A percentile compares a stretch with the other conserved stretches of the same genome.
phyloP scores from a whole-genome alignment of 345 rosid genomes.

The Populus alba region DNA sequence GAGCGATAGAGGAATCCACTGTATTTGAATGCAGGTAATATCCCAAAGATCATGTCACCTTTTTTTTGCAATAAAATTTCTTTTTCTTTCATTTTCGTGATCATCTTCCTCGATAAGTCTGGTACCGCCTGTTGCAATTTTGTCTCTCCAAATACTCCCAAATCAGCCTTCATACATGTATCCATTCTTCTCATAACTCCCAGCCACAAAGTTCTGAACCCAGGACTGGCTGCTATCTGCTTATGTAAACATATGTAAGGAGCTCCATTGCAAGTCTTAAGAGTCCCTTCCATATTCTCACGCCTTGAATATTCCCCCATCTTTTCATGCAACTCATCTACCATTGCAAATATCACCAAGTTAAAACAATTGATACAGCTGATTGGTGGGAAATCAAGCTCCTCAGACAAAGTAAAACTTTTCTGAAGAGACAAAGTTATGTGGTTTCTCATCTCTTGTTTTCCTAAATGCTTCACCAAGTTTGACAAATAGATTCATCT shows the following conservation, averaged over 20 bases:
- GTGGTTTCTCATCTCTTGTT: constrained; percentile 79
- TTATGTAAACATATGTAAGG: constrained; percentile 48
- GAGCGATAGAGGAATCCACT: constrained; percentile 91
- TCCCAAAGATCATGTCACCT: constrained; percentile 76
- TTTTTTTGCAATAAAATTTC: constrained; percentile 58
- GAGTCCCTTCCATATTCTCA: constrained; percentile 78
- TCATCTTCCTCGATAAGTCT: constrained; percentile 59
- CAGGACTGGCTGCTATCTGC: constrained; percentile 51
- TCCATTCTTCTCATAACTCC: constrained; percentile 93
- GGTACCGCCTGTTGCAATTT: constrained; percentile 54
- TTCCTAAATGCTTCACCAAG: constrained; percentile 79
- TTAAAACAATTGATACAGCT: constrained; percentile 60
- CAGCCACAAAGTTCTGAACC: constrained; percentile 82
- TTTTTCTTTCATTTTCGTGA: constrained; percentile 60
- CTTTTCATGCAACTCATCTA: constrained; percentile 86
- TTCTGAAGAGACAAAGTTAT: constrained; percentile 52
- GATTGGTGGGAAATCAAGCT: constrained; percentile 57
- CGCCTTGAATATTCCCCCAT: constrained; percentile 77
- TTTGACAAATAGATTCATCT: constrained; percentile 58
- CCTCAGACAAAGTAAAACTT: constrained; percentile 56
- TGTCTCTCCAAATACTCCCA: constrained; percentile 66
- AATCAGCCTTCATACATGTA: constrained; percentile 86
- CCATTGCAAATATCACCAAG: constrained; percentile 59
- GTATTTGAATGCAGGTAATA: constrained; percentile 81
- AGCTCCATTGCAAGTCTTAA: constrained; percentile 59